A percentile compares a stretch with the other conserved stretches of the same genome.
Evolutionary conservation across 1,139 yeast species (phyloP).

Genomic region (Saccharomycopsis crataegensis): DNA sequence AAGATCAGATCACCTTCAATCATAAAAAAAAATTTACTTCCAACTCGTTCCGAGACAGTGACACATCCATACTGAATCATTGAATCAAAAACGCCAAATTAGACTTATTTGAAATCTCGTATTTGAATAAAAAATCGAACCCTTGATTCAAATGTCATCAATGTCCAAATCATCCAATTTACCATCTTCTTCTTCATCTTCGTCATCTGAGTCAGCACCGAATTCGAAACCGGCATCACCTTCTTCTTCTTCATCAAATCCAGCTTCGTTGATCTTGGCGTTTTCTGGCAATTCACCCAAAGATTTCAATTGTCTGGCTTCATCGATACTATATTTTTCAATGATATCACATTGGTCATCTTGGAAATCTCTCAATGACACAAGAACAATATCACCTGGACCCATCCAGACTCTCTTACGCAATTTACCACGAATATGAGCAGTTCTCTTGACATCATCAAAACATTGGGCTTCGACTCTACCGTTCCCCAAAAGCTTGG

Average conservation of each 20-base stretch:
- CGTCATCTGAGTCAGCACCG: slow-evolving; percentile 86
- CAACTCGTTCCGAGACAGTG: too few species aligned
- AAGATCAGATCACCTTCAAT: too few species aligned
- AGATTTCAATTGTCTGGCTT: slow-evolving; percentile 92
- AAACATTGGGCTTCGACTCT: slow-evolving; percentile 93
- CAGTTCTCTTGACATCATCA: slow-evolving; percentile 89
- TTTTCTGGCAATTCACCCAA: slow-evolving; percentile 96
- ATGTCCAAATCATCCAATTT: slow-evolving; percentile 68
- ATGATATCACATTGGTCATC: slow-evolving; percentile 98
- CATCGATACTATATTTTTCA: slow-evolving; percentile 94
- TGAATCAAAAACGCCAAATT: too few species aligned
- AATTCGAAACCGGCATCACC: slow-evolving; percentile 98
- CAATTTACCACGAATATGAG: slow-evolving; percentile 97
- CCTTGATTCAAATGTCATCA: slow-evolving; percentile 54
- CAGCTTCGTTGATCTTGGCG: slow-evolving; percentile 97
- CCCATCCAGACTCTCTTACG: slow-evolving; percentile 99
- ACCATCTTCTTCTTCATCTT: slow-evolving; percentile 51
- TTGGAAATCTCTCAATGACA: slow-evolving; percentile 96
- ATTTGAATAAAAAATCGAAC: neutral
- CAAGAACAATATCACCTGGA: slow-evolving; percentile 95
- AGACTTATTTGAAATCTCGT: neutral
- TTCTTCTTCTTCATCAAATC: slow-evolving; percentile 82
- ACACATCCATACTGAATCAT: too few species aligned
- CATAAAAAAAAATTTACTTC: too few species aligned
- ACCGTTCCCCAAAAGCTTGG: slow-evolving; percentile 98